Base-by-base conservation (phyloP, 129 eudicot species). In the Oenanthe sinensis region DNA sequence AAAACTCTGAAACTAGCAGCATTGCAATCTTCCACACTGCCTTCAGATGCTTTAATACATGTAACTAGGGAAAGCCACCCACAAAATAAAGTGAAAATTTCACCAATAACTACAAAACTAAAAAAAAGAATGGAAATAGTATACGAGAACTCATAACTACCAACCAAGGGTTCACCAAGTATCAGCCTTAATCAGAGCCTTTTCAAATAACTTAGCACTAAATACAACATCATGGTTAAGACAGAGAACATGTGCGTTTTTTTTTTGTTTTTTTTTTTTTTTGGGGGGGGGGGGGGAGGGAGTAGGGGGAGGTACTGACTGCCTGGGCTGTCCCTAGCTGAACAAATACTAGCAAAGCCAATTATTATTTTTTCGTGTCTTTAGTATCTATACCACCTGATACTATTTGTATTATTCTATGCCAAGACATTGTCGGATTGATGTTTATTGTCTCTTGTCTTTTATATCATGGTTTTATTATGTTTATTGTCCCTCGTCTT, bases 1-100 rank as follows among this genome's bases (percentile, higher is more conserved):
- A 75, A 49, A 28, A 12, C 17, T 75, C 67, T 48, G 44, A 75
- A 17, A 75, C 67, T 24, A 75, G 63, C 62, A 75, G 78, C 37
- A 75, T 72, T 72, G 55, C 60, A 45, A 45, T 13, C 55, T 46
- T 72, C 24, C 33, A 72, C 28, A 40, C 76, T n/a, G 33, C 46
- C 54, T 40, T 43, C 22, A 1, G 54, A 43, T 20, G 54, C 17
- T 72, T 72, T 72, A 40, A 45, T 72, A 72, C 20, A 22, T 37
- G 75, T 11, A 43, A 72, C 46, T 43, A 72, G 7, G n/a, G 45
- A 72, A 39, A 43, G 6, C 24, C 77, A 73, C 22, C 33, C 77
- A 45, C 17, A 24, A 22, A 22, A 74, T 44, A 11, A 36, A 74
- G 77, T 74, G 77, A 73, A 73, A 54, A 73, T n/a, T 5, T 44